Evolutionary conservation across 1,139 yeast species (phyloP).

Genomic region (Yamadazyma oceani): DNA sequence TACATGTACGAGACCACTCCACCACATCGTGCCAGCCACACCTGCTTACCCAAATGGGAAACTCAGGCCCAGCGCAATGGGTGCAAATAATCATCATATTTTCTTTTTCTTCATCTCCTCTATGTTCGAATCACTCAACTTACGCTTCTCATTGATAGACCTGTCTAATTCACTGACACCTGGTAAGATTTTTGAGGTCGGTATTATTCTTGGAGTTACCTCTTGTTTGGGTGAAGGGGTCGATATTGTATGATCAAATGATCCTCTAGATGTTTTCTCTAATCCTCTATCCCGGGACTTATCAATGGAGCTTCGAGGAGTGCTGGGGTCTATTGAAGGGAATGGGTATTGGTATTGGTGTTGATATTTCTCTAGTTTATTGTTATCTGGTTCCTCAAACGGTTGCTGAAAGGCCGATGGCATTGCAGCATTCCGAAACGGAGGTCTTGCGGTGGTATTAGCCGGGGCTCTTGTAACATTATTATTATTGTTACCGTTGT

Average conservation of each 20-base stretch:
- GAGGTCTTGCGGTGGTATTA: no score
- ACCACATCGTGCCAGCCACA: no score
- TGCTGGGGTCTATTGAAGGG: constrained; percentile 21
- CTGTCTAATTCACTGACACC: constrained; percentile 38
- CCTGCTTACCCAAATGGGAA: no score
- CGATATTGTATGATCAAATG: background rate
- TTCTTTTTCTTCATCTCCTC: constrained; percentile 9
- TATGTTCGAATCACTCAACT: constrained; percentile 11
- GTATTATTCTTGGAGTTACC: constrained; percentile 1
- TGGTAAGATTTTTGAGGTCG: constrained; percentile 5
- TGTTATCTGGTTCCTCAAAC: constrained; percentile 3
- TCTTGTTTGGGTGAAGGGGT: constrained; percentile 3
- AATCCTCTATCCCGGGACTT: constrained; percentile 1
- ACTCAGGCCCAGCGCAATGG: no score
- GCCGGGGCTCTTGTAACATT: constrained; percentile 1
- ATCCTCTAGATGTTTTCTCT: background rate
- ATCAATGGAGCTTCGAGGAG: constrained; percentile 15
- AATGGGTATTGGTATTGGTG: constrained; percentile 21
- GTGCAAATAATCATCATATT: no score
- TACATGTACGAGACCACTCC: no score
- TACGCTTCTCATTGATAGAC: constrained; percentile 23
- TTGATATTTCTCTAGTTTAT: constrained; percentile 4
- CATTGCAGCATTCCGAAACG: background rate
- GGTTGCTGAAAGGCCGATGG: constrained; percentile 1
- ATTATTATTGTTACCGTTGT: background rate